These are phyloP conservation scores for Bruguiera hainesii DNA, from an alignment of 441 rosid genomes.

Conservation along the genomic window DNA sequence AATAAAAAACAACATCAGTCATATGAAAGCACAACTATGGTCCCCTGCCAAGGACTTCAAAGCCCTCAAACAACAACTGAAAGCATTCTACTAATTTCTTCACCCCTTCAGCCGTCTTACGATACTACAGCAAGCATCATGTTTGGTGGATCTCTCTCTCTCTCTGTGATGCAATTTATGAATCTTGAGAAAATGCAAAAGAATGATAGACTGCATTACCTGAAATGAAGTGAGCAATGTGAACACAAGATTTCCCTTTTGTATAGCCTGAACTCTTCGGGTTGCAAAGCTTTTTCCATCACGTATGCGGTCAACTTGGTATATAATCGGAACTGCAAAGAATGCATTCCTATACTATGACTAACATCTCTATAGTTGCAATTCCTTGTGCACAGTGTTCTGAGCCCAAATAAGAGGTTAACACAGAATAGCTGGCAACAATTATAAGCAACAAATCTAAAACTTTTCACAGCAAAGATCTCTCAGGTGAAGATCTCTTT, in stretches of 20 bases:
- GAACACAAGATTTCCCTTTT: slow-evolving; percentile 74
- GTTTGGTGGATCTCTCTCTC: too few relatives aligned
- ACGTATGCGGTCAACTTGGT: slow-evolving; percentile 76
- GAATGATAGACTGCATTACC: slow-evolving; percentile 36
- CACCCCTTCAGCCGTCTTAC: too few relatives aligned
- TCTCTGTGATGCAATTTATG: too few relatives aligned
- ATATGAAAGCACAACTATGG: too few relatives aligned
- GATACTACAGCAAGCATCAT: too few relatives aligned
- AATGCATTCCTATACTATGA: slow-evolving; percentile 1
- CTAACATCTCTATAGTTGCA: slow-evolving; percentile 4
- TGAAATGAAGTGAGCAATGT: slow-evolving; percentile 86
- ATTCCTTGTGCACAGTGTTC: not conserved
- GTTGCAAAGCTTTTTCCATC: slow-evolving; percentile 95
- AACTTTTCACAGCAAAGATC: not conserved
- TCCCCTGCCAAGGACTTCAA: not conserved
- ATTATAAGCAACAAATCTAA: too few relatives aligned
- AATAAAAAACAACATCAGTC: not conserved
- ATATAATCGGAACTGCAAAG: slow-evolving; percentile 75
- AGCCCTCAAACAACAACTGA: not conserved
- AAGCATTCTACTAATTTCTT: too few relatives aligned
- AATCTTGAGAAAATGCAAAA: slow-evolving; percentile 5
- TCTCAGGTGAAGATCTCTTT: not conserved
- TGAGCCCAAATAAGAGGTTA: not conserved
- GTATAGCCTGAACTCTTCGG: slow-evolving; percentile 87
- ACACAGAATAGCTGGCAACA: too few relatives aligned